phyloP scores from a whole-genome alignment of 2,329 filamentous ascomycete genomes.

The Fulvia fulva region DNA sequence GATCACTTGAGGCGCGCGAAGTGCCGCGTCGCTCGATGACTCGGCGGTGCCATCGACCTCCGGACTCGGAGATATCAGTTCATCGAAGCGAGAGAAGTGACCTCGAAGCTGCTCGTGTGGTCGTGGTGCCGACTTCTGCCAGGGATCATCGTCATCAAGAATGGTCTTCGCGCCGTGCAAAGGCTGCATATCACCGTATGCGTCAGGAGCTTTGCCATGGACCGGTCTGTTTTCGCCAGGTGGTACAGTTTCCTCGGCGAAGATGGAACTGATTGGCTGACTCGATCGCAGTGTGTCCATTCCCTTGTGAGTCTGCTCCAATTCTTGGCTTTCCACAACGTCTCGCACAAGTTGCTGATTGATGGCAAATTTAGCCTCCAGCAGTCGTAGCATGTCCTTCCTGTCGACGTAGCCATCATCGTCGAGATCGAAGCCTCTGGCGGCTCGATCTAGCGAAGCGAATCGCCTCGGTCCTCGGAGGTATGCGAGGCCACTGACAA shows the following conservation, averaged over 20 bases:
- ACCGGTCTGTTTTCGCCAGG: slow-evolving; percentile 24
- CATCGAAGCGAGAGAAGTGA: slow-evolving; percentile 28
- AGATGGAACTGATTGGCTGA: slow-evolving; percentile 46
- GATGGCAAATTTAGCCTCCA: slow-evolving; percentile 85
- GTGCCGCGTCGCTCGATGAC: neutral
- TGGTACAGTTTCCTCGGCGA: slow-evolving; percentile 38
- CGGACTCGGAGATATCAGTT: slow-evolving; percentile 21
- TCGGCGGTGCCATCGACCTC: neutral
- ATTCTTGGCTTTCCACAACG: slow-evolving; percentile 68
- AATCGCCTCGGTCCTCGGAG: slow-evolving; percentile 56
- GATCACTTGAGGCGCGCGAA: neutral
- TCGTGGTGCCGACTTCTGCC: slow-evolving; percentile 22
- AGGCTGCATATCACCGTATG: slow-evolving; percentile 30
- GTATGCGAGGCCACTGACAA: slow-evolving; percentile 73
- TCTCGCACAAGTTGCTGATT: slow-evolving; percentile 87
- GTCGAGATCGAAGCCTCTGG: slow-evolving; percentile 88
- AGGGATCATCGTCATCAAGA: slow-evolving; percentile 51
- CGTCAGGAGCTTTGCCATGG: slow-evolving; percentile 33
- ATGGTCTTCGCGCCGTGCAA: slow-evolving; percentile 48
- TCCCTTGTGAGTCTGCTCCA: slow-evolving; percentile 59
- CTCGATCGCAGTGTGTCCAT: slow-evolving; percentile 41
- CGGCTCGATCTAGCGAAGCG: slow-evolving; percentile 68
- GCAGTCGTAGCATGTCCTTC: slow-evolving; percentile 85
- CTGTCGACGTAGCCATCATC: slow-evolving; percentile 80
- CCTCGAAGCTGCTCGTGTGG: slow-evolving; percentile 16